Conservation (phyloP, 257 asterid genomes). For the Buddleja alternifolia region DNA sequence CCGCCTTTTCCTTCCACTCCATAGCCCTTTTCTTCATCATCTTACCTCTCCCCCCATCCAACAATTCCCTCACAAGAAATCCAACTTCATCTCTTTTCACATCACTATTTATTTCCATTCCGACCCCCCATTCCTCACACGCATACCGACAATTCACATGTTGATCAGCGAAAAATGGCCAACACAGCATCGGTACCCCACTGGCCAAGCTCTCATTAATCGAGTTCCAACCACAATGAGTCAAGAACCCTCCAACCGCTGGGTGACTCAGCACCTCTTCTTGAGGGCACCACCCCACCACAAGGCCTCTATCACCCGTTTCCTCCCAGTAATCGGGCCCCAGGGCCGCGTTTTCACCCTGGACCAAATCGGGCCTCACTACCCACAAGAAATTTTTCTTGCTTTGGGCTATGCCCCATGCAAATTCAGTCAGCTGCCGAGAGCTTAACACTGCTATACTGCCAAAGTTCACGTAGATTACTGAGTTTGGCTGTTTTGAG, state of each 20-base stretch:
- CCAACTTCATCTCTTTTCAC: slow-evolving; percentile 37
- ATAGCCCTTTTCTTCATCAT: slow-evolving; percentile 35
- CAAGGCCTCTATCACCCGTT: slow-evolving; percentile 32
- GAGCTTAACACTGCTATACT: slow-evolving; percentile 42
- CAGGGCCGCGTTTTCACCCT: slow-evolving; percentile 26
- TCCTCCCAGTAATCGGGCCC: slow-evolving; percentile 31
- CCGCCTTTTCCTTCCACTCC: slow-evolving; percentile 38
- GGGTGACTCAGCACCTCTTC: slow-evolving; percentile 46
- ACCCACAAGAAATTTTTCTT: slow-evolving; percentile 47
- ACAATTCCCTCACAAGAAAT: slow-evolving; percentile 29
- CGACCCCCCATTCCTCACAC: slow-evolving; percentile 45
- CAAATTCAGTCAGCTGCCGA: slow-evolving; percentile 35
- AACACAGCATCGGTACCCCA: slow-evolving; percentile 52
- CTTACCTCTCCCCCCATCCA: slow-evolving; percentile 44
- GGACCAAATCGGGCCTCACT: slow-evolving; percentile 38
- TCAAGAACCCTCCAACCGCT: slow-evolving; percentile 41
- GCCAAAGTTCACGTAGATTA: slow-evolving; percentile 50
- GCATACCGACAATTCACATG: slow-evolving; percentile 38
- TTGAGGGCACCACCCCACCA: slow-evolving; percentile 48
- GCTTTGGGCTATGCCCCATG: slow-evolving; percentile 49
- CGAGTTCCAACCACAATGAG: slow-evolving; percentile 59
- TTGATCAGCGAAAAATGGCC: slow-evolving; percentile 58
- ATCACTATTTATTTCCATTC: slow-evolving; percentile 27
- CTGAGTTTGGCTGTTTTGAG: slow-evolving; percentile 34
- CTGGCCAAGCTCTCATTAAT: slow-evolving; percentile 41